Base-by-base conservation (phyloP, 495 filamentous ascomycete species). In the Tricharina praecox region DNA sequence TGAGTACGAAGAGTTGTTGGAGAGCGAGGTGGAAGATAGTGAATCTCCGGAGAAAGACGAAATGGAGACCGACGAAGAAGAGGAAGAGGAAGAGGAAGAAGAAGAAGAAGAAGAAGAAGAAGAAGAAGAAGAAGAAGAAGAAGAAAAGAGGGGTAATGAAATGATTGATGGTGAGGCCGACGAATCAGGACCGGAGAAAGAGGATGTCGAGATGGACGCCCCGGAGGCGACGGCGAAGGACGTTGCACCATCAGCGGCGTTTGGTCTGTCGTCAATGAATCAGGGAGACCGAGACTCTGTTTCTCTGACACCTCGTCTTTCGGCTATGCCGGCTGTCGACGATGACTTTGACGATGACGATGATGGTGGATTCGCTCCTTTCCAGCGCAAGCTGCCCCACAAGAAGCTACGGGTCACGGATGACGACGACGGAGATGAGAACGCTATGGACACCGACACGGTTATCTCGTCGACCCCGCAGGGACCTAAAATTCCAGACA, bases 401-500 rank as follows among this genome's bases (percentile, higher is more conserved):
- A 72, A 70, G 47, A 62, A 67, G 16, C 53, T 61, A 25, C 64
- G 67, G 23, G 54, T 75, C 10, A 61, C 73, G 34, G 73, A 68
- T 13, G 72, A 76, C 23, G 78, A 82, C 19, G 66, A 72, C 44
- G 86, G 84, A 70, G 78, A 77, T 13, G 61, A 84, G 20, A 79
- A 85, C 54, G 78, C 78, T 24, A 67, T 76, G 41, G 71, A 74
- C 34, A 44, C 11, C 51, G 28, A 18, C 1, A 34, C 24, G 18
- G 16, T 16, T 8, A 7, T 21, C 7, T 3, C 39, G 5, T 3
- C 5, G 8, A 33, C 43, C 9, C 11, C 19, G 1, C 21, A 23
- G 10, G 47, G 48, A 48, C 48, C 56, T 0, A 48, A 50, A 7
- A 56, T 60, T n/a, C 57, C 57, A 15, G 48, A 42, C 23, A 54